Evolutionary conservation across 352 stramenopile species (phyloP), one percentile per base, ranked within the genome.

Genomic region (Pythium myriotylum): DNA sequence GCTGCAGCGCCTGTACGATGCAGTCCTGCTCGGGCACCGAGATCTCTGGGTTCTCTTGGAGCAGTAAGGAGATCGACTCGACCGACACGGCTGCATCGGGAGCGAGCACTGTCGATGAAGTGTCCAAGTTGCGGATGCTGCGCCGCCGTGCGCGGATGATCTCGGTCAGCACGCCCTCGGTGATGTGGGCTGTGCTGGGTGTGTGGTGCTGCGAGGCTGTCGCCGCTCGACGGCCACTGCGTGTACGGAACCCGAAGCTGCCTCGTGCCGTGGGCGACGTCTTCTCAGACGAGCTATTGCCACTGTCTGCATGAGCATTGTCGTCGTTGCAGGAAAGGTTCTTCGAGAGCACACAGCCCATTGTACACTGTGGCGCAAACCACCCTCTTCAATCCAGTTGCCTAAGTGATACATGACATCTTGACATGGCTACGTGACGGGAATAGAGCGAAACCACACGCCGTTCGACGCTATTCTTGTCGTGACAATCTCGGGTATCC

Each of bases 1-100:
- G 73, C 20, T 73, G 67, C 13, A 97, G 58, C 0, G 86, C 77
- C 12, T 83, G 70, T 12, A 92, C 76, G 7, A 94, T 73, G 19
- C 50, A 42, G 12, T 76, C 57, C 24, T 76, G 72, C 48, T 88
- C 74, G 1, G 67, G 47, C 13, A 67, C 52, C 7, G 62, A 72
- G 3, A 75, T 71, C 19, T 74, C 60, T 2, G 56, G 19, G 20
- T 73, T 73, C 22, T 54, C 54, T 19, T 35, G 16, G n/a, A 62
- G 20, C 45, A 35, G 4, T 3, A 49, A 16, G 20, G 52, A 47
- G 29, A 59, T 50, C 2, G 37, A 26, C 16, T 59, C 53, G 16
- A 60, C 3, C 39, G 40, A 45, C 2, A 56, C 20, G 35, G 37
- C 20, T 10, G 64, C 57, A 49, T 50, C 43, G 4, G 22, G 13